Base-by-base conservation (phyloP, 179 eudicot genomes). In the Actinidia polygama region DNA sequence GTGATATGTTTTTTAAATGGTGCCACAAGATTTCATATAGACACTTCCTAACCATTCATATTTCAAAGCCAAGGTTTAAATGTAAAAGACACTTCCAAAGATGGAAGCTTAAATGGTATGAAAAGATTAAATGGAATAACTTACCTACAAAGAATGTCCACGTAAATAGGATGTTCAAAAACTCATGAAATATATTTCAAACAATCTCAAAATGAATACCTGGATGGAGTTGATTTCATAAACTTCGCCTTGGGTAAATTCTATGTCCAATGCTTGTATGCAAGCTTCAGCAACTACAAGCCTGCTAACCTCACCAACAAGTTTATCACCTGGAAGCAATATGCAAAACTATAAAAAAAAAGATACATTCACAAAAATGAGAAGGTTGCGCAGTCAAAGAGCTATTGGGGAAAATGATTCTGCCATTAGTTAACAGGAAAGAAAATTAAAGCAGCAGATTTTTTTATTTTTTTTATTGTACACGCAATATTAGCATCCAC, bases 251-350 rank as follows among this genome's bases (percentile, higher is more conserved):
- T 93, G 76, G 0, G 99, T 96, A 70, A 87, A 89, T 72, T 96
- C 97, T 46, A 96, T 90, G 85, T 96, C 99, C 80, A 96, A 84
- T 82, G 98, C 92, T 87, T 96, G 99, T 89, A 96, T 90, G 83
- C 99, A 96, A 75, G 99, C 99, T 87, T 96, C 98, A 46, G 99
- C 99, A 21, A 96, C 98, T 2, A 96, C 98, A 30, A 96, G 91
- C 85, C 99, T 90, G 87, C 99, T 95, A 82, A 82, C 99, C 85
- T 96, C 98, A 51, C 99, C 99, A 36, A 95, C 95, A 72, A 96
- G 98, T 80, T 88, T 96, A 88, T 96, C 99, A 70, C 99, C 99
- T 96, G 86, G 8, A 55, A 81, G 62, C 23, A 51, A 55, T 79
- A 79, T 74, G 72, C 30, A 76, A 77, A 82, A 77, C 44, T 26